Evolutionary conservation across 1,284 basidiomycete genomes (phyloP), one percentile per base, ranked within the genome.

Genomic region (Ganoderma leucocontextum): DNA sequence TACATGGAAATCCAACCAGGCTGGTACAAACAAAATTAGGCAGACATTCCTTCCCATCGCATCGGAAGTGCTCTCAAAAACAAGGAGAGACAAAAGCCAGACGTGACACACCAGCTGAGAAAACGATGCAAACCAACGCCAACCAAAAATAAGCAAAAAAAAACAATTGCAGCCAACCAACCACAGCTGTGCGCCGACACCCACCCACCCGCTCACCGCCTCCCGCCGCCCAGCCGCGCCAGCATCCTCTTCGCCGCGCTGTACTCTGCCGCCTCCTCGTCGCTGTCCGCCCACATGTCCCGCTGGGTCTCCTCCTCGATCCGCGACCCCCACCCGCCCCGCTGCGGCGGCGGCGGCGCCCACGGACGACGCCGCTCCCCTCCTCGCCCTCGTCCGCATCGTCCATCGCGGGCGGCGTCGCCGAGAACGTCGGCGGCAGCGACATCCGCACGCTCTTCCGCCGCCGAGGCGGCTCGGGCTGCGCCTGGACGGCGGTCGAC

Each of bases 401-500:
- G 55, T 87, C 85, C 42, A 87, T 75, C 39, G 88, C 87, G 53
- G 91, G 91, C 19, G 91, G 91, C 3, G 90, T 86, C 1, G 89
- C 81, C 35, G 90, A 90, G 77, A 90, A 92, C 35, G 90, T 91
- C 1, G 92, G 92, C 65, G 88, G 84, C 42, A 92, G 78, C 35
- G 89, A 91, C 66, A 94, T 89, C 10, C 92, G 83, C 42, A 94
- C 92, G 74, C 90, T 92, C 80, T 94, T 94, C 68, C 91, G 80
- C 44, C 90, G 82, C 53, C 80, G 78, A 2, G 85, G 82, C 0
- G 74, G 57, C 59, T 55, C 52, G 55, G 59, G 36, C 25, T 29
- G 38, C 35, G 19, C 52, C 59, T 42, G 71, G 3, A 70, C 67
- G 4, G 71, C 67, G 4, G 75, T 75, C 1, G 77, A 78, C 53